These are phyloP conservation scores for Gypsophila paniculata DNA, from an alignment of 179 eudicot genomes.

Conservation along the genomic window DNA sequence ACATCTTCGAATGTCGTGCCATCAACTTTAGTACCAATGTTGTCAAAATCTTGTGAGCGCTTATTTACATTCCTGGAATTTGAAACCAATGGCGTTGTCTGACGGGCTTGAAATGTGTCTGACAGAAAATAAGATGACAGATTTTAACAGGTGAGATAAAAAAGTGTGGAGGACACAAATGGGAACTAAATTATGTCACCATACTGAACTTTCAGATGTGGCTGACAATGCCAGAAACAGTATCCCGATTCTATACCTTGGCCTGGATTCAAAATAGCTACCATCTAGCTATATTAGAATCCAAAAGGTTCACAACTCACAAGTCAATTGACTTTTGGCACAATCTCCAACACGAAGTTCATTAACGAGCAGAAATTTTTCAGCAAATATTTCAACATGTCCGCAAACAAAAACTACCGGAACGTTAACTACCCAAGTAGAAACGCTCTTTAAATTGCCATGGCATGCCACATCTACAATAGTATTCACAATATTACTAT, in stretches of 20 bases:
- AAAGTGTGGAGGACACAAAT: slow-evolving; percentile 10
- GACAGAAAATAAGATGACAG: slow-evolving; percentile 9
- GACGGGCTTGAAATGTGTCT: slow-evolving; percentile 61
- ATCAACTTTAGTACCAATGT: slow-evolving; percentile 24
- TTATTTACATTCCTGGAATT: slow-evolving; percentile 30
- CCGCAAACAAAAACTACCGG: neutral
- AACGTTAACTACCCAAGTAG: neutral
- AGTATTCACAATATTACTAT: neutral
- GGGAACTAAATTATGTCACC: neutral
- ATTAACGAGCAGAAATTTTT: too few relatives aligned
- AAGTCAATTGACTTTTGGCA: neutral
- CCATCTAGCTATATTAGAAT: neutral
- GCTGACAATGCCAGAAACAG: neutral
- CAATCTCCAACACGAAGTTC: neutral
- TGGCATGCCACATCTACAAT: neutral
- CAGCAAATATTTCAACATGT: too few relatives aligned
- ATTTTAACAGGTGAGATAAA: neutral
- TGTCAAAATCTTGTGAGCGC: slow-evolving; percentile 22
- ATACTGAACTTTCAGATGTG: neutral
- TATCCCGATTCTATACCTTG: neutral
- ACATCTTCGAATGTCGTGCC: slow-evolving; percentile 29
- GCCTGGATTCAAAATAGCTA: neutral
- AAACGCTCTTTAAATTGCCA: neutral
- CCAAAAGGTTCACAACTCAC: neutral
- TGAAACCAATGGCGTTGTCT: slow-evolving; percentile 38